Conservation (phyloP, 2,329 filamentous ascomycete genomes). For the Macrophomina pseudophaseolina region DNA sequence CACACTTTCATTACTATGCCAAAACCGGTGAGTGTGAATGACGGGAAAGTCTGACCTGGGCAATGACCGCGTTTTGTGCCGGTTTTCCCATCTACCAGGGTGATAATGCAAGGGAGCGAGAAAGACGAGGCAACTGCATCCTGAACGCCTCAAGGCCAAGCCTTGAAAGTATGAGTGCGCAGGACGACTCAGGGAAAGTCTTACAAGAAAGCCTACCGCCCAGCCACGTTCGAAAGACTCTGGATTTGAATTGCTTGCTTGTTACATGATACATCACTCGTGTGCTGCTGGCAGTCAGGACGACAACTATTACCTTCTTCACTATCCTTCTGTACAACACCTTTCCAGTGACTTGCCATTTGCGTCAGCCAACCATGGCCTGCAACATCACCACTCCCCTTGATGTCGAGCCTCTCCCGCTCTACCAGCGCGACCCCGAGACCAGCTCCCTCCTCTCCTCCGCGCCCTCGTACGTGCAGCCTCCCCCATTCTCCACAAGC, state of each 20-base stretch:
- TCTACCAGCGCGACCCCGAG: constrained; percentile 61
- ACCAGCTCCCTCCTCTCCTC: constrained; percentile 70
- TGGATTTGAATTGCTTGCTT: constrained; percentile 9
- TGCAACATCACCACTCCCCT: constrained; percentile 36
- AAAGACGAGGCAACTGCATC: not conserved
- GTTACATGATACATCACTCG: constrained; percentile 1
- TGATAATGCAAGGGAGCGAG: not conserved
- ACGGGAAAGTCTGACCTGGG: not conserved
- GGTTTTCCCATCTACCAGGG: not conserved
- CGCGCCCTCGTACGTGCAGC: constrained; percentile 64
- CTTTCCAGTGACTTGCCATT: not conserved
- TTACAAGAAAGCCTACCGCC: constrained; percentile 18
- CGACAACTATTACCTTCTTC: not conserved
- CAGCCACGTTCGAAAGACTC: not conserved
- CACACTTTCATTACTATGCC: not conserved
- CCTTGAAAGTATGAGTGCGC: constrained; percentile 24
- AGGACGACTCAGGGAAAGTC: constrained; percentile 25
- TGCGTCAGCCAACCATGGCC: constrained; percentile 31
- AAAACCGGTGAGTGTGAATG: not conserved
- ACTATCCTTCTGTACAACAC: not conserved
- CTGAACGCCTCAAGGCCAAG: not conserved
- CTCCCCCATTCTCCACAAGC: not conserved
- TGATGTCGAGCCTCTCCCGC: constrained; percentile 38
- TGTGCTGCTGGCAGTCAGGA: constrained; percentile 15
- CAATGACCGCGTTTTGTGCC: not conserved